Base-by-base conservation (phyloP, 768 basidiomycete genomes). In the Calocybe cyanea region DNA sequence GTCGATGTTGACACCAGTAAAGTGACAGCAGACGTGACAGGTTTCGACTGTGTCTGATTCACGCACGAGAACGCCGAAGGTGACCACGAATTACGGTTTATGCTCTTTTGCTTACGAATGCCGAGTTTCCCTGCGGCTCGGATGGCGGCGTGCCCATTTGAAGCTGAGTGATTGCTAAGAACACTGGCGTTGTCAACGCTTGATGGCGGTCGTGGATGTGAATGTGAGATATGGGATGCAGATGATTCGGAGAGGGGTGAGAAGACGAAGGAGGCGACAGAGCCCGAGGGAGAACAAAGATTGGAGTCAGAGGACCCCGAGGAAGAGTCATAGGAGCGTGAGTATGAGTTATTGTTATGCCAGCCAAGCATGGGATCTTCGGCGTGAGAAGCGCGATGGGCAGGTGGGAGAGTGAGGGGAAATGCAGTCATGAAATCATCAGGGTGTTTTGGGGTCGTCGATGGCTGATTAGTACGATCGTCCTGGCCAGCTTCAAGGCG, bases 391-490 rank as follows among this genome's bases (percentile, higher is more conserved):
- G 41, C 41, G 23, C 52, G 57, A 33, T 53, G 53, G 15, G 49
- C 56, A 5, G 54, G 53, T 0, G 67, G 67, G 14, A 67, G 56
- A 0, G 67, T 65, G 4, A 69, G 56, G 5, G 65, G 66, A 43
- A 71, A 71, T 4, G 65, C 70, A 28, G 58, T 60, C 50, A 57
- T 58, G 40, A 60, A 70, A 51, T 68, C 64, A 41, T 65, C 63
- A n/a, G 61, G 85, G 64, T 40, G 82, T 68, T 49, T 85, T 65
- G 42, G 80, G 73, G 59, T 84, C 75, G 80, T 74, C 40, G 71
- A 71, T 31, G 74, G 66, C 57, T 74, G 78, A 38, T 77, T 71
- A 37, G 68, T 64, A 1, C 67, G 64, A 7, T 62, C 59, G 38
- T 65, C 63, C 46, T 48, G 50, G 23, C 45, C 45, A 34, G 49